Conservation (phyloP, 805 yeast species). For the Kazachstania bromeliacearum region DNA sequence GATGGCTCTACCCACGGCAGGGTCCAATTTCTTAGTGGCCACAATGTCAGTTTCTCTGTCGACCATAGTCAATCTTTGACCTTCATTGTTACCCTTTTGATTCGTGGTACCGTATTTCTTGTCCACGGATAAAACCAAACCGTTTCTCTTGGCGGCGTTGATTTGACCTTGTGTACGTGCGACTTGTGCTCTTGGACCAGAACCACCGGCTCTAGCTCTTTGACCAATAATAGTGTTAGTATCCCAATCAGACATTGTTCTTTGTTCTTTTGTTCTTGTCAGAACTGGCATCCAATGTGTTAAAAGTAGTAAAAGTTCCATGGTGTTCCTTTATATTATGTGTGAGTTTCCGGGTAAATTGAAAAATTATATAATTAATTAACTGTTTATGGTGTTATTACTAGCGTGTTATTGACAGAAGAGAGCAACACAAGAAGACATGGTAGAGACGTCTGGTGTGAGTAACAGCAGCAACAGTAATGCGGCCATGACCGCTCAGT, state of each 20-base stretch:
- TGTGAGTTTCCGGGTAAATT: no score
- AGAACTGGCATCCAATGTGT: no score
- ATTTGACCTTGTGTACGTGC: slow-evolving; percentile 70
- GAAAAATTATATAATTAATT: no score
- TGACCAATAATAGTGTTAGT: slow-evolving; percentile 80
- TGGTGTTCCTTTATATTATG: no score
- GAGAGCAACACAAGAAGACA: no score
- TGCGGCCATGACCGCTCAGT: no score
- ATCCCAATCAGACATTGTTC: slow-evolving; percentile 75
- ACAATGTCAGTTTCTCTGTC: slow-evolving; percentile 92
- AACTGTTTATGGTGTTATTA: no score
- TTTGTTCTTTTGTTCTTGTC: no score
- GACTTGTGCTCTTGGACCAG: slow-evolving; percentile 79
- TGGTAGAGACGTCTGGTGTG: not conserved
- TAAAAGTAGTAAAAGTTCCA: no score
- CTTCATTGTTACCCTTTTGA: slow-evolving; percentile 70
- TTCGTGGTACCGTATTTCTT: slow-evolving; percentile 73
- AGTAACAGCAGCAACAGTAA: not conserved
- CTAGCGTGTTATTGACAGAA: no score
- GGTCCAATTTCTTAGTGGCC: slow-evolving; percentile 80
- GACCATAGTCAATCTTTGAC: slow-evolving; percentile 87
- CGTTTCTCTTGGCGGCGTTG: slow-evolving; percentile 91
- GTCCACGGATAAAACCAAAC: slow-evolving; percentile 81
- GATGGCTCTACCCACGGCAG: slow-evolving; percentile 79
- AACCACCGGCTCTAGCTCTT: slow-evolving; percentile 78